Base-by-base conservation (phyloP, 805 yeast species). In the Wickerhamiella siamensis region DNA sequence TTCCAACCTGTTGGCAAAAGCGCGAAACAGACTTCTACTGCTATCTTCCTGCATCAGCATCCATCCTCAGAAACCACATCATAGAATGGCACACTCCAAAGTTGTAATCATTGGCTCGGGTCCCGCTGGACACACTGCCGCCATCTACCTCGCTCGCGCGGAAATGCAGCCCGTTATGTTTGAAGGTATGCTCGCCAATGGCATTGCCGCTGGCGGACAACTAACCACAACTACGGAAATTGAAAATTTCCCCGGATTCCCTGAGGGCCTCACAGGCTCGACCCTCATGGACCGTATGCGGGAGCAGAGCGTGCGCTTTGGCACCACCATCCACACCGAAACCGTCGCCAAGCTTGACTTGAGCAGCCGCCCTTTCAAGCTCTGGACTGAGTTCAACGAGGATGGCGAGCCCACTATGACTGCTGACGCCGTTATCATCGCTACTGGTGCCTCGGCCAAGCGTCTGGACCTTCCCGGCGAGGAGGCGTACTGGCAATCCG, bases 111-210 rank as follows among this genome's bases (percentile, higher is more conserved):
- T 61, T 39, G 97, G 98, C 36, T 87, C 96, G 42, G 98, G 98
- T 54, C 98, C 98, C 43, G 98, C 98, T 44, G 98, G 96, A 43
- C 95, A 91, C 72, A 91, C 98, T 35, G 98, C 98, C 40, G 98
- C 98, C 51, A 83, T 91, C 62, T 91, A 91, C 64, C 70, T 91
- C 42, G 79, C 97, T 24, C 79, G 98, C 65, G 98, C 98, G 34
- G 98, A 91, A 70, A 75, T 86, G 59, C 78, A 81, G 64, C 96
- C 98, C 19, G 77, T 82, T 24, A 64, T 91, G 54, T 91, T 86
- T 66, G 98, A 91, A 67, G 98, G 98, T 57, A 70, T 88, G 80
- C 69, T 80, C 59, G 98, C 98, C 51, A 91, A 91, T 64, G 98
- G 98, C 53, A 74, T 88, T 53, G 98, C 98, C 41, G 95, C 98